Evolutionary conservation across 371 early-diverging fungal species (phyloP).

Genomic region (Coemansia sp.): DNA sequence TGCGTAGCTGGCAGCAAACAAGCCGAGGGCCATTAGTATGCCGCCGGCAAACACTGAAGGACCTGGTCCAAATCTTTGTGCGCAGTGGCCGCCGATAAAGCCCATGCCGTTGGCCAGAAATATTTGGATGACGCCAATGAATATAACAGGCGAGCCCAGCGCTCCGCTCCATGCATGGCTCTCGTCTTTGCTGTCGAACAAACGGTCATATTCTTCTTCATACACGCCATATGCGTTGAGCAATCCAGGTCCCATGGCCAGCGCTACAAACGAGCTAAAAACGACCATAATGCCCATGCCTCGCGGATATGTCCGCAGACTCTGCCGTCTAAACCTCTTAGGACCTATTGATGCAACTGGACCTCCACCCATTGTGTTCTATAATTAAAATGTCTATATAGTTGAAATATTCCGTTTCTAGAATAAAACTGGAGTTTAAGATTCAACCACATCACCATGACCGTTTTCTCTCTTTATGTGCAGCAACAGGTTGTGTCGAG

Average conservation of each 20-base stretch:
- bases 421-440: no score
- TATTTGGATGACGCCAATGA: slow-evolving; percentile 42
- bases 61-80: slow-evolving; percentile 43
- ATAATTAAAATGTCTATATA: no score
- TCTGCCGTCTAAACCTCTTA: slow-evolving; percentile 38
- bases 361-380: not conserved
- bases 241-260: slow-evolving; percentile 44
- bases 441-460: no score
- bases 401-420: no score
- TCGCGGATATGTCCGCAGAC: slow-evolving; percentile 28
- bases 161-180: not conserved
- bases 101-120: slow-evolving; percentile 46
- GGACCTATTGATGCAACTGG: not conserved
- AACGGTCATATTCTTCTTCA: slow-evolving; percentile 45
- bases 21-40: slow-evolving; percentile 47
- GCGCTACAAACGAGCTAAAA: slow-evolving; percentile 42
- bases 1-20: slow-evolving; percentile 61
- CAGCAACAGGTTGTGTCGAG: no score
- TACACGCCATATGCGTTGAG: slow-evolving; percentile 49
- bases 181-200: slow-evolving; percentile 43
- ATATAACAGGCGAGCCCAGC: slow-evolving; percentile 43
- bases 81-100: slow-evolving; percentile 27
- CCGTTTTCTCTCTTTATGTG: no score
- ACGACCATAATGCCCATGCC: slow-evolving; percentile 45
- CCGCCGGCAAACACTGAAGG: slow-evolving; percentile 45